These are phyloP conservation scores for Fusarium floridanum DNA, from an alignment of 2,329 filamentous ascomycete species.

Conservation along the genomic window DNA sequence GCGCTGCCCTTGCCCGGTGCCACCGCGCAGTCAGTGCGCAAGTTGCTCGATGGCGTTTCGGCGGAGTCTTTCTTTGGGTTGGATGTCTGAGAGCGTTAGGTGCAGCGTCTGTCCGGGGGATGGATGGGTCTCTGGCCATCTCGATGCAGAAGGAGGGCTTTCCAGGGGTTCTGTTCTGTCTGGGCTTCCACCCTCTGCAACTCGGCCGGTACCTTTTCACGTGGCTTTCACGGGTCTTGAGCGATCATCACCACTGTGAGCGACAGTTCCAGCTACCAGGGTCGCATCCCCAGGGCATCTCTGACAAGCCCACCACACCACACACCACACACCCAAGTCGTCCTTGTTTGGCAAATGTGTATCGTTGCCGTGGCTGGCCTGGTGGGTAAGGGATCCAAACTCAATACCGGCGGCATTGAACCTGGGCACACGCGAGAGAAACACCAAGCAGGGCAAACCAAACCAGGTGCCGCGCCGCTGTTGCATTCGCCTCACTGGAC, in stretches of 20 bases:
- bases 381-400: conserved; percentile 4
- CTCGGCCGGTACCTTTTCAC: conserved; percentile 44
- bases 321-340: neutral
- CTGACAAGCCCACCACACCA: neutral
- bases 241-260: conserved; percentile 27
- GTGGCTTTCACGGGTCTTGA: conserved; percentile 37
- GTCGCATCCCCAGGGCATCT: neutral
- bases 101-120: conserved; percentile 21
- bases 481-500: conserved; percentile 27
- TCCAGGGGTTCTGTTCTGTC: conserved; percentile 32
- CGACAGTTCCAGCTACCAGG: conserved; percentile 4
- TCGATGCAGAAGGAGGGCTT: conserved; percentile 15
- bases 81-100: conserved; percentile 11
- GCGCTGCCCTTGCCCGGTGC: conserved; percentile 27
- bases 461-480: neutral
- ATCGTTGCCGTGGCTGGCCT: neutral
- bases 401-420: conserved; percentile 8
- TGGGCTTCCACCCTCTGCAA: conserved; percentile 17
- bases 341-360: conserved; percentile 1
- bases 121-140: conserved; percentile 8
- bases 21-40: conserved; percentile 37
- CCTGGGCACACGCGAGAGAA: conserved; percentile 15
- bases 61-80: conserved; percentile 19
- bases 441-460: conserved; percentile 1
- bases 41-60: conserved; percentile 33